Base-by-base conservation (phyloP, 352 stramenopile species). In the Plasmopara viticola region DNA sequence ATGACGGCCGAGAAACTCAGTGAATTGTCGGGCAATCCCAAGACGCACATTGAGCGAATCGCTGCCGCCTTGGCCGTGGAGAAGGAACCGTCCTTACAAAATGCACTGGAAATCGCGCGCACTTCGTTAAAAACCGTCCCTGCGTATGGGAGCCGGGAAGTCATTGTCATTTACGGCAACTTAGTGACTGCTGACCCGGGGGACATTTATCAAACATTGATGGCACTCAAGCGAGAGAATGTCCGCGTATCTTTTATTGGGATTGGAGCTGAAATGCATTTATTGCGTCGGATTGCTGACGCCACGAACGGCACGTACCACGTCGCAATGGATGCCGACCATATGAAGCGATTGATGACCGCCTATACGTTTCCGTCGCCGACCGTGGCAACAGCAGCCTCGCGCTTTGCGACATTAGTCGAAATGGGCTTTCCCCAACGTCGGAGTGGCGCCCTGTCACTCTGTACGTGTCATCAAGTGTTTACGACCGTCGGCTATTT, bases 121-220 rank as follows among this genome's bases (percentile, higher is more conserved):
- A 87, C 59, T 48, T 83, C 84, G 9, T 44, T 48, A n/a, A 49
- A 33, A 33, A 59, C 50, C 30, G 31, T 28, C 3, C 37, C 37
- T 15, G 35, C 35, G 18, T 94, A 94, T 44, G 83, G 83, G n/a
- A 90, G 77, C 43, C 78, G 81, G 14, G 83, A 96, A 74, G 78
- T 99, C 44, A 67, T 99, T 6, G 85, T 98, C 18, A 53, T 99
- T 28, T 97, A 96, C 52, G 92, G 88, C 33, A 97, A 90, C 56
- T 72, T 99, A 8, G 90, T 93, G 31, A 98, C 95, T 2, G 97
- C 91, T 40, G 96, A 99, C 70, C 95, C 96, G 5, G 94, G 95
- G 34, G 87, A 99, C 68, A 96, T 99, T 43, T 90, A 98, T 68
- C 70, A 89, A 48, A 96, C 87, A 14, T 80, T 99, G 14, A 80